These are phyloP conservation scores for Rhizopogon vinicolor DNA, from an alignment of 768 basidiomycete species.

Conservation along the genomic window DNA sequence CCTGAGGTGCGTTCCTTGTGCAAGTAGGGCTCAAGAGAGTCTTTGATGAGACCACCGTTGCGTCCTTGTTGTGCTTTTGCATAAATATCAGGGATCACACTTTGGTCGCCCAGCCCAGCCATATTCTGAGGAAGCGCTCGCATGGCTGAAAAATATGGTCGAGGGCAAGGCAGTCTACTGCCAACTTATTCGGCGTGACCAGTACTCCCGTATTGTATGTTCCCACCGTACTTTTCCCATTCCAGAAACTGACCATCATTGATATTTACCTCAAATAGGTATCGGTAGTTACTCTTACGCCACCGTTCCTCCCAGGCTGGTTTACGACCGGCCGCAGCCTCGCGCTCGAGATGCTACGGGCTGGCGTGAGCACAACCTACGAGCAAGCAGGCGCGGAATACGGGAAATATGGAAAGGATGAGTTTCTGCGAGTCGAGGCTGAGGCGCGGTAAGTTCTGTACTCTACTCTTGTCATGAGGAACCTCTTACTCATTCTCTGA, in stretches of 20 bases:
- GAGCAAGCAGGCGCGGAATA: conserved; percentile 78
- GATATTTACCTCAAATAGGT: conserved; percentile 41
- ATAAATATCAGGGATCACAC: conserved; percentile 54
- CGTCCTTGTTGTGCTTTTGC: not conserved
- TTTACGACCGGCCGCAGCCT: conserved; percentile 38
- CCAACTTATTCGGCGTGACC: conserved; percentile 73
- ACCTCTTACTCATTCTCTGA: not conserved
- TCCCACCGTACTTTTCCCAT: not conserved
- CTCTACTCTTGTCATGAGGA: not conserved
- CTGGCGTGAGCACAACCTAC: conserved; percentile 76
- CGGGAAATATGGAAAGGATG: conserved; percentile 61
- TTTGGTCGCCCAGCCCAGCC: conserved; percentile 82
- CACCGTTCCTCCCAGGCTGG: conserved; percentile 47
- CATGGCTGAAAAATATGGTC: conserved; percentile 60
- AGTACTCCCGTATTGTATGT: conserved; percentile 78
- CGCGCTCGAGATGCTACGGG: conserved; percentile 70
- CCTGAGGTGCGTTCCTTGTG: conserved; percentile 62
- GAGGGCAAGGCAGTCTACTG: conserved; percentile 61
- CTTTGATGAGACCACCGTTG: too few species aligned
- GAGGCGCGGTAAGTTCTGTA: conserved; percentile 59
- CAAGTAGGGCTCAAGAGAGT: not conserved
- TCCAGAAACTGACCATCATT: not conserved
- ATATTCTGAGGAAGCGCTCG: conserved; percentile 65
- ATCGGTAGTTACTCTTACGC: conserved; percentile 53
- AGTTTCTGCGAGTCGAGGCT: conserved; percentile 55